phyloP scores from a whole-genome alignment of 192 early-diverging fungal genomes.

The Backusella liffmaniae region DNA sequence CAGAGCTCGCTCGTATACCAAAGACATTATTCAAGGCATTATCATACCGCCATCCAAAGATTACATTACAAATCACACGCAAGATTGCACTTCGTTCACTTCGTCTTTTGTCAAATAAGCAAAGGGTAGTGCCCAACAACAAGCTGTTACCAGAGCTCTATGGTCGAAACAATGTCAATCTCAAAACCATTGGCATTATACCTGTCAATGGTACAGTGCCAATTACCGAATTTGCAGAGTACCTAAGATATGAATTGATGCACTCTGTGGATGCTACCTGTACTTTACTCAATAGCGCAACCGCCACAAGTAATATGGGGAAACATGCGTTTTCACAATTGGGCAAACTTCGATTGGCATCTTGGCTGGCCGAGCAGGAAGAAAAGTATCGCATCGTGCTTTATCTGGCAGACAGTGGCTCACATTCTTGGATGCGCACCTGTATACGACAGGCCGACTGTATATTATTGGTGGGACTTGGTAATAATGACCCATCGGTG shows the following conservation, averaged over 20 bases:
- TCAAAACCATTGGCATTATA: conserved; percentile 92
- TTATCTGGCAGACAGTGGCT: conserved; percentile 94
- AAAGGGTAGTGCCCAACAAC: background rate
- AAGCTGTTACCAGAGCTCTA: conserved; percentile 24
- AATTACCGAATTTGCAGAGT: conserved; percentile 82
- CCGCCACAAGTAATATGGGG: conserved; percentile 78
- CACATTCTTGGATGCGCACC: conserved; percentile 86
- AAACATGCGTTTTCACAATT: conserved; percentile 89
- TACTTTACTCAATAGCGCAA: conserved; percentile 73
- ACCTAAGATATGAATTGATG: conserved; percentile 70
- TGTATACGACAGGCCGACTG: conserved; percentile 96
- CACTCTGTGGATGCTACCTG: conserved; percentile 65
- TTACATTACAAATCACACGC: conserved; percentile 88
- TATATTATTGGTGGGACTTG: conserved; percentile 89
- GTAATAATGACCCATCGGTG: conserved; percentile 84
- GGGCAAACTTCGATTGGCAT: conserved; percentile 85
- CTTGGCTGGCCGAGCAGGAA: conserved; percentile 94
- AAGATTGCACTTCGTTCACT: conserved; percentile 77
- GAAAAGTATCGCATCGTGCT: conserved; percentile 83
- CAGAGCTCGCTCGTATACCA: conserved; percentile 94
- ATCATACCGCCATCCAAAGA: conserved; percentile 81
- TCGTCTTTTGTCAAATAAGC: conserved; percentile 39
- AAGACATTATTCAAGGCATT: conserved; percentile 94
- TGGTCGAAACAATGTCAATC: conserved; percentile 85
- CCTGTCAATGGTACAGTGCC: conserved; percentile 83